These are phyloP conservation scores for Malassezia pachydermatis DNA, from an alignment of 1,284 basidiomycete species.

Conservation along the genomic window DNA sequence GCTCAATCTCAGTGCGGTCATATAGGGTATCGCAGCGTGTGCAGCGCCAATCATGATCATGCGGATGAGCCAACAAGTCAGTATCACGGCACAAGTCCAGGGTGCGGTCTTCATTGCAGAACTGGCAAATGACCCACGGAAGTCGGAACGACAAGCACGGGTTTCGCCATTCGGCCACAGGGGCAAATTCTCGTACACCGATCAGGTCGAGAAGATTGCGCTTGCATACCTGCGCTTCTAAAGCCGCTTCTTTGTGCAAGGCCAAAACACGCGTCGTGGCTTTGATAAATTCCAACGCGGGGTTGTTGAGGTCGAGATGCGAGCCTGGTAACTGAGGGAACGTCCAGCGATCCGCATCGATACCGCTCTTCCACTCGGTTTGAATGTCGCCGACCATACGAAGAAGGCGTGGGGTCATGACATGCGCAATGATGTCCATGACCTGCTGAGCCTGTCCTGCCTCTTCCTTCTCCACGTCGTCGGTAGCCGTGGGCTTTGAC, in stretches of 20 bases:
- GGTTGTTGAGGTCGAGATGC: slow-evolving; percentile 63
- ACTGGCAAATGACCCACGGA: slow-evolving; percentile 75
- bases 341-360: slow-evolving; percentile 53
- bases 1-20: slow-evolving; percentile 74
- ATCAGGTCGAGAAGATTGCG: slow-evolving; percentile 82
- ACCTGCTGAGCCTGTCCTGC: not conserved
- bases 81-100: slow-evolving; percentile 92
- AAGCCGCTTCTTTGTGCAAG: slow-evolving; percentile 61
- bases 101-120: slow-evolving; percentile 78
- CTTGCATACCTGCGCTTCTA: slow-evolving; percentile 79
- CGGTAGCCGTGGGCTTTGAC: slow-evolving; percentile 51
- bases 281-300: slow-evolving; percentile 78
- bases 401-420: slow-evolving; percentile 71
- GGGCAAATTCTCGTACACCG: slow-evolving; percentile 68
- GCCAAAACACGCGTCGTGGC: slow-evolving; percentile 68
- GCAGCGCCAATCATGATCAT: slow-evolving; percentile 46
- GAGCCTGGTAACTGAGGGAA: slow-evolving; percentile 86
- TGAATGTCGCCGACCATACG: slow-evolving; percentile 59
- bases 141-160: slow-evolving; percentile 85
- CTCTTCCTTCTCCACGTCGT: slow-evolving; percentile 51
- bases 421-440: slow-evolving; percentile 54
- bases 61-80: slow-evolving; percentile 56
- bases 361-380: slow-evolving; percentile 49
- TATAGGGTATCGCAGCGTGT: slow-evolving; percentile 70
- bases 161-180: slow-evolving; percentile 56